phyloP scores from a whole-genome alignment of 768 basidiomycete species.

The Trichaptum fuscoviolaceum region DNA sequence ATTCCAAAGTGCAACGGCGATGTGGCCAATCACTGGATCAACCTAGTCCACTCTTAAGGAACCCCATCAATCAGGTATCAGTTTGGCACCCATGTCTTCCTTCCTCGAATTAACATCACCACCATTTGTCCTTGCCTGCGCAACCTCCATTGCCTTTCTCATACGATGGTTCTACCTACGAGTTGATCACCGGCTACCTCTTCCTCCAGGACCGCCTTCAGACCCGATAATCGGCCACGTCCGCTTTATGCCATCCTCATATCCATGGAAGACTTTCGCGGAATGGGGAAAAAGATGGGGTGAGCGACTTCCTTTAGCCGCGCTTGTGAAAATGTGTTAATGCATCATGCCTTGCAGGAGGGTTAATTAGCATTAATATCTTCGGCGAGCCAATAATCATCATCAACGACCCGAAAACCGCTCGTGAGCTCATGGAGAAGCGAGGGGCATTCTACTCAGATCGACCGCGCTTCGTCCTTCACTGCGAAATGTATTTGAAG shows the following conservation, averaged over 20 bases:
- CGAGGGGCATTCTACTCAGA: conserved; percentile 21
- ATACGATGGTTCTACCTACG: not conserved
- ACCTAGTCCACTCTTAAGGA: not conserved
- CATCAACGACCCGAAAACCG: conserved; percentile 18
- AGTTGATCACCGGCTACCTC: conserved; percentile 7
- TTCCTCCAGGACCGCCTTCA: conserved; percentile 25
- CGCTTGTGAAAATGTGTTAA: not conserved
- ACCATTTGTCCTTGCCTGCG: not conserved
- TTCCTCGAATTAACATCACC: not conserved
- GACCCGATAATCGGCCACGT: conserved; percentile 23
- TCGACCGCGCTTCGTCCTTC: conserved; percentile 16
- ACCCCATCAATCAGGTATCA: not conserved
- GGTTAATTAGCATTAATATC: conserved; percentile 17
- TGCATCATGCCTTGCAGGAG: conserved; percentile 12
- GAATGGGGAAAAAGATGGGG: conserved; percentile 25
- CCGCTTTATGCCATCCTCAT: conserved; percentile 20
- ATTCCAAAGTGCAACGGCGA: too few species aligned
- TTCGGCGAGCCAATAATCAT: conserved; percentile 20
- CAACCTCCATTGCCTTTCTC: not conserved
- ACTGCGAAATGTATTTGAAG: not conserved
- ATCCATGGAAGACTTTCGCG: conserved; percentile 22
- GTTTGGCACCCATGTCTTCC: not conserved
- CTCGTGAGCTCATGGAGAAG: conserved; percentile 23
- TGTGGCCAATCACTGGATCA: not conserved
- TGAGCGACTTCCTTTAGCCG: conserved; percentile 6